Percentiles rank a stretch among this genome's conserved stretches.
These are phyloP conservation scores for Lepiota venenata DNA, from an alignment of 768 basidiomycete species.

Conservation along the genomic window DNA sequence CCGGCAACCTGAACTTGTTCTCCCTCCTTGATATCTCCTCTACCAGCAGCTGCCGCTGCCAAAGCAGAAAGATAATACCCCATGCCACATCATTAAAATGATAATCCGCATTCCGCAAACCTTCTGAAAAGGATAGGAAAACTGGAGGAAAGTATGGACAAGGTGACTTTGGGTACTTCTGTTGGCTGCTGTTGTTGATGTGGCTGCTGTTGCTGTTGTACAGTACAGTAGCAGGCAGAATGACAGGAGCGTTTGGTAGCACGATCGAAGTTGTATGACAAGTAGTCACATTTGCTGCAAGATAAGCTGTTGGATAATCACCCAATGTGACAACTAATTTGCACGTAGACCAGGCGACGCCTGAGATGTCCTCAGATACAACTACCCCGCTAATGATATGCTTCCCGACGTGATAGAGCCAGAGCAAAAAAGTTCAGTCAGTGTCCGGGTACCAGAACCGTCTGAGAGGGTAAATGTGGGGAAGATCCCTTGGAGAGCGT, in stretches of 20 bases:
- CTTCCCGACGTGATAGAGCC: slow-evolving; percentile 59
- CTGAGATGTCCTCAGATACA: slow-evolving; percentile 41
- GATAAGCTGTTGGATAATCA: slow-evolving; percentile 80
- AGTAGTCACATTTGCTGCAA: slow-evolving; percentile 66
- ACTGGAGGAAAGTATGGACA: slow-evolving; percentile 66
- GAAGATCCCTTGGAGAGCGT: slow-evolving; percentile 76
- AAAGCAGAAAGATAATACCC: slow-evolving; percentile 20
- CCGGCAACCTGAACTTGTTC: slow-evolving; percentile 57
- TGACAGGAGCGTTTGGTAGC: background rate
- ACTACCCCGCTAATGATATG: slow-evolving; percentile 36
- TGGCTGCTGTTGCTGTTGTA: slow-evolving; percentile 25
- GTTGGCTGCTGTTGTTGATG: slow-evolving; percentile 23
- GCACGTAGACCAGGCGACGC: slow-evolving; percentile 68
- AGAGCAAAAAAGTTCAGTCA: slow-evolving; percentile 88
- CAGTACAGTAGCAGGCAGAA: background rate
- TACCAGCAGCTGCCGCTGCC: slow-evolving; percentile 16
- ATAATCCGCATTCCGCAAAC: slow-evolving; percentile 71
- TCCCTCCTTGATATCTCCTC: slow-evolving; percentile 20
- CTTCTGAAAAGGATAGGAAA: slow-evolving; percentile 92
- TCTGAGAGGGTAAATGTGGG: slow-evolving; percentile 69
- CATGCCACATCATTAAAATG: slow-evolving; percentile 32
- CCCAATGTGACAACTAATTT: slow-evolving; percentile 80
- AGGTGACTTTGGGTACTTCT: slow-evolving; percentile 42
- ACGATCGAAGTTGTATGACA: background rate
- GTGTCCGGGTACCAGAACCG: slow-evolving; percentile 62